A percentile compares a stretch with the other conserved stretches of the same genome.
Evolutionary conservation across 2,329 filamentous ascomycete genomes (phyloP).

Genomic region (Colletotrichum sp.): DNA sequence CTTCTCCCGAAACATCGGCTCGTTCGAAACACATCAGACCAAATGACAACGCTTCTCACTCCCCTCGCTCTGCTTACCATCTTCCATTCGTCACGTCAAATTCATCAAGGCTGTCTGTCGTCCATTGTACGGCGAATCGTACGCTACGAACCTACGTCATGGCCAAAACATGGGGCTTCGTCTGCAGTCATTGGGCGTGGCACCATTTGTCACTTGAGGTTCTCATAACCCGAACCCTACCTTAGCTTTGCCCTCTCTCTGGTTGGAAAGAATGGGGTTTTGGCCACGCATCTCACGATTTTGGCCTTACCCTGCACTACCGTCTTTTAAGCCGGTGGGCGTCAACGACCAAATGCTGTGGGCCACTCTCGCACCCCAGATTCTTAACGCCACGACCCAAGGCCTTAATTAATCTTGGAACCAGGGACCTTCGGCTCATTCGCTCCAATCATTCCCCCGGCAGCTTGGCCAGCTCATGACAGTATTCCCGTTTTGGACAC

Average conservation of each 20-base stretch:
- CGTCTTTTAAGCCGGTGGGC: not conserved
- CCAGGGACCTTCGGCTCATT: not conserved
- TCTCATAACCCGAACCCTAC: not conserved
- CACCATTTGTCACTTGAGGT: not conserved
- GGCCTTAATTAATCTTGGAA: constrained; percentile 8
- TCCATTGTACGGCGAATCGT: not conserved
- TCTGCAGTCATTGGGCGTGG: not conserved
- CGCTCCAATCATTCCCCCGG: constrained; percentile 1
- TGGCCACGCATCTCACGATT: not conserved
- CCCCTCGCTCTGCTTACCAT: not conserved
- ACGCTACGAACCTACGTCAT: not conserved
- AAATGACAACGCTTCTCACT: not conserved
- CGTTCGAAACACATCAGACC: not conserved
- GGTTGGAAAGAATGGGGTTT: not conserved
- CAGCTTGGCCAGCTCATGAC: not conserved
- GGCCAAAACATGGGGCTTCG: not conserved
- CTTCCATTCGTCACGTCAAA: not conserved
- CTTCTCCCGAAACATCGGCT: constrained; percentile 2
- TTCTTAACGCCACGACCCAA: constrained; percentile 13
- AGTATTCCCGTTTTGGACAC: not conserved
- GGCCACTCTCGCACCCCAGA: constrained; percentile 11
- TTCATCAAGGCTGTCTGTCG: not conserved
- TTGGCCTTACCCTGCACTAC: not conserved
- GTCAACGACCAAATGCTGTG: not conserved
- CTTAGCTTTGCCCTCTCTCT: not conserved